Conservation (phyloP, 257 asterid species). For the Salvia splendens region DNA sequence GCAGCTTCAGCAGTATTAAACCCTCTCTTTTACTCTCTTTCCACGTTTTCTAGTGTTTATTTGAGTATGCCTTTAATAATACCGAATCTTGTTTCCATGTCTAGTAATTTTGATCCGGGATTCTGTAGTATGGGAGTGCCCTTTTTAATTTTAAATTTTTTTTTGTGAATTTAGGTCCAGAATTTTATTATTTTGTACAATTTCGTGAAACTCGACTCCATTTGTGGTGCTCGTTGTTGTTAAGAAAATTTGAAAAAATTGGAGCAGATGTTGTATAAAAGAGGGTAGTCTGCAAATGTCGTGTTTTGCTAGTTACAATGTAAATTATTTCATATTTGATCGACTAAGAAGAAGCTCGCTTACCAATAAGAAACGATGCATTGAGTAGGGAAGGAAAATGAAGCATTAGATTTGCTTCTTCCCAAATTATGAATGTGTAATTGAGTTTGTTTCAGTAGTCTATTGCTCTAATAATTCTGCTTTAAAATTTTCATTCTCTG, state of each 20-base stretch:
- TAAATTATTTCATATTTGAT: not conserved
- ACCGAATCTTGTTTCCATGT: not conserved
- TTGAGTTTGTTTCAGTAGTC: constrained; percentile 15
- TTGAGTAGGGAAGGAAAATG: not conserved
- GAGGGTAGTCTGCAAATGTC: constrained; percentile 9
- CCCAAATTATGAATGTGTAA: not conserved
- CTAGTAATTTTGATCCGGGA: constrained; percentile 5
- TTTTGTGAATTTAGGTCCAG: not conserved
- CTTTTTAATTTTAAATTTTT: not conserved
- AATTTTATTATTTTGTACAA: not conserved
- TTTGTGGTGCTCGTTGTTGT: not conserved
- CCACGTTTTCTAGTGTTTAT: constrained; percentile 13
- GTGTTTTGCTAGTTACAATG: not conserved
- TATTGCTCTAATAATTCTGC: not conserved
- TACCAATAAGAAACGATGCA: not conserved
- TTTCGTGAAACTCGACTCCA: constrained; percentile 12
- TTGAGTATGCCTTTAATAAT: not conserved
- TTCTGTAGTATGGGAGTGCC: not conserved
- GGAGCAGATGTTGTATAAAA: constrained; percentile 2
- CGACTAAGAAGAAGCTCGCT: not conserved
- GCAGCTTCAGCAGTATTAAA: constrained; percentile 25
- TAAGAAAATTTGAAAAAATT: not conserved
- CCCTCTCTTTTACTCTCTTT: constrained; percentile 19
- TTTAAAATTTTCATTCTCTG: not conserved
- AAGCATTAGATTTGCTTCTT: constrained; percentile 14